Conservation (phyloP, 148 eudicot genomes). For the Simmondsia chinensis region DNA sequence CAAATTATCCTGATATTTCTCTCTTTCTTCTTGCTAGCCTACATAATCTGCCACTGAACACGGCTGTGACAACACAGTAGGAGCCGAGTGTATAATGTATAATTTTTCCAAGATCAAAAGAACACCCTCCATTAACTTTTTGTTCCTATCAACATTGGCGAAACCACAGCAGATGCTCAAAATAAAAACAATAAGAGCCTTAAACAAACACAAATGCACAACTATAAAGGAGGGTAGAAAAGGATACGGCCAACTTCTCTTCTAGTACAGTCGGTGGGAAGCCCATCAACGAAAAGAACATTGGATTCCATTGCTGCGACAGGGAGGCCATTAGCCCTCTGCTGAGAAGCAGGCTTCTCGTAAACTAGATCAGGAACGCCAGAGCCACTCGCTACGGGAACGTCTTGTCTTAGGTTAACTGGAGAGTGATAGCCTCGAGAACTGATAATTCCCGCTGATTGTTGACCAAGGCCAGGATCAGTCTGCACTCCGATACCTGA, state of each 20-base stretch:
- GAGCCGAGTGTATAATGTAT: no score
- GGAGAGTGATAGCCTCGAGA: constrained; percentile 38
- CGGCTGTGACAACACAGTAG: no score
- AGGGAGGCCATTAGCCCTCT: constrained; percentile 36
- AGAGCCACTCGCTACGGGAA: constrained; percentile 21
- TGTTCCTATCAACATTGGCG: no score
- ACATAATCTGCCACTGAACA: no score
- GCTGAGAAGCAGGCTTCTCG: constrained; percentile 51
- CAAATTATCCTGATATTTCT: no score
- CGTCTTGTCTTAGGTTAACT: constrained; percentile 31
- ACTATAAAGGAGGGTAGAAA: background rate
- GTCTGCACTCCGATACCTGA: constrained; percentile 22
- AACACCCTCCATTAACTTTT: no score
- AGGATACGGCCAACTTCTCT: constrained; percentile 99
- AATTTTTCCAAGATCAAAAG: no score
- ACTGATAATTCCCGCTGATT: constrained; percentile 24
- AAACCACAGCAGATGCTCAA: no score
- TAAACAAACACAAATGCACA: background rate
- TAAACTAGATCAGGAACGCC: constrained; percentile 37
- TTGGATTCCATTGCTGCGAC: constrained; percentile 47
- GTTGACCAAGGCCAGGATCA: constrained; percentile 40
- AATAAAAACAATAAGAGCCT: background rate
- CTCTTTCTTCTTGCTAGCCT: no score
- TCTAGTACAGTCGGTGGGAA: constrained; percentile 78
- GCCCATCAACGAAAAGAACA: constrained; percentile 87